phyloP scores from a whole-genome alignment of 805 yeast genomes.

The Ogataea trehalophila region DNA sequence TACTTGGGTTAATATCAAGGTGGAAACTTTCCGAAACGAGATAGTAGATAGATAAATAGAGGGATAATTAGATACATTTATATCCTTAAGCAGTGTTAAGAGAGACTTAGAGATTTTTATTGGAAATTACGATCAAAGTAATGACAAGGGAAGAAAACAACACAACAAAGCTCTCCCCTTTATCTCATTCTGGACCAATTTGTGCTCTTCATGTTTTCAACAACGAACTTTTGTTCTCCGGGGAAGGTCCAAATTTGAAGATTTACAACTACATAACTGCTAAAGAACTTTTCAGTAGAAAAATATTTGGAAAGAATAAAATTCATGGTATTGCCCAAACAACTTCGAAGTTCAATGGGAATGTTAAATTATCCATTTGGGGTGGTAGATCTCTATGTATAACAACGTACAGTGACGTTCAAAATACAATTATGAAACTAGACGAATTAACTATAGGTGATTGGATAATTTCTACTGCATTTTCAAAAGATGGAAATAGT shows the following conservation, averaged over 20 bases:
- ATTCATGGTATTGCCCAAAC: constrained; percentile 66
- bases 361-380: constrained; percentile 37
- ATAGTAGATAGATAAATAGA: too few species aligned
- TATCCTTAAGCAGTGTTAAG: background rate
- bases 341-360: constrained; percentile 11
- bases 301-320: constrained; percentile 65
- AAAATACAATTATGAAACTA: constrained; percentile 10
- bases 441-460: constrained; percentile 59
- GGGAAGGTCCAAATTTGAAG: constrained; percentile 66
- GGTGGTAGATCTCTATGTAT: constrained; percentile 72
- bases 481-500: constrained; percentile 33
- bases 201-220: constrained; percentile 49
- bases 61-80: too few species aligned
- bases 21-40: too few species aligned
- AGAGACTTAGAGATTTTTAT: too few species aligned
- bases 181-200: constrained; percentile 60
- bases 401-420: constrained; percentile 29
- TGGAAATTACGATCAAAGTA: too few species aligned
- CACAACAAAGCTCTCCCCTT: constrained; percentile 3
- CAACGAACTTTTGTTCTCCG: constrained; percentile 44
- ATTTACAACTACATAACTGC: constrained; percentile 41
- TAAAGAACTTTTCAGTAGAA: constrained; percentile 32
- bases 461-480: constrained; percentile 70
- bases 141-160: background rate
- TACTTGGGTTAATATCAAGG: too few species aligned